Conservation (phyloP, 345 rosid genomes). For the Barbarea vulgaris region DNA sequence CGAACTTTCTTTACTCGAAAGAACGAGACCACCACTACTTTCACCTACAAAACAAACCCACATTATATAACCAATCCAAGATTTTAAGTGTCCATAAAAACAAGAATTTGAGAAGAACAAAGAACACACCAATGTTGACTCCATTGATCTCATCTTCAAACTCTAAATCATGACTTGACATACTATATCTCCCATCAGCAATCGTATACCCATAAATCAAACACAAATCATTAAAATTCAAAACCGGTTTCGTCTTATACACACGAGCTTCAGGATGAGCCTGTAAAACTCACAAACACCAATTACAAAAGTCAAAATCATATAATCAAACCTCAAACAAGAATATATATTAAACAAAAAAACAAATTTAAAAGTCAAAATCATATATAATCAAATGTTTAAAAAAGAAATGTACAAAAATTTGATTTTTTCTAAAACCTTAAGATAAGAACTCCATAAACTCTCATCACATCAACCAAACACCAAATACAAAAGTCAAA, state of each 20-base stretch:
- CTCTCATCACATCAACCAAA: constrained; percentile 27
- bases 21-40: constrained; percentile 34
- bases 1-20: constrained; percentile 48
- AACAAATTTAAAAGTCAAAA: too few relatives aligned
- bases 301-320: background rate
- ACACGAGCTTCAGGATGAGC: constrained; percentile 70
- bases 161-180: constrained; percentile 82
- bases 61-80: background rate
- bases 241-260: constrained; percentile 70
- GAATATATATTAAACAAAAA: too few relatives aligned
- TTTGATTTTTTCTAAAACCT: too few relatives aligned
- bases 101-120: background rate
- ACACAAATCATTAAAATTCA: constrained; percentile 74
- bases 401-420: background rate
- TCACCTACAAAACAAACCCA: constrained; percentile 52
- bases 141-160: constrained; percentile 68
- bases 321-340: too few relatives aligned
- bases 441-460: too few relatives aligned
- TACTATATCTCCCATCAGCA: constrained; percentile 94
- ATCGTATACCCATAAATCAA: constrained; percentile 68
- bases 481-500: background rate
- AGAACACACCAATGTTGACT: constrained; percentile 52
- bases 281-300: constrained; percentile 46
- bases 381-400: background rate
- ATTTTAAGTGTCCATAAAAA: background rate